Percentiles rank a stretch among this genome's conserved stretches.
Conservation (phyloP, 345 rosid genomes). For the Aquilaria yunnanensis region DNA sequence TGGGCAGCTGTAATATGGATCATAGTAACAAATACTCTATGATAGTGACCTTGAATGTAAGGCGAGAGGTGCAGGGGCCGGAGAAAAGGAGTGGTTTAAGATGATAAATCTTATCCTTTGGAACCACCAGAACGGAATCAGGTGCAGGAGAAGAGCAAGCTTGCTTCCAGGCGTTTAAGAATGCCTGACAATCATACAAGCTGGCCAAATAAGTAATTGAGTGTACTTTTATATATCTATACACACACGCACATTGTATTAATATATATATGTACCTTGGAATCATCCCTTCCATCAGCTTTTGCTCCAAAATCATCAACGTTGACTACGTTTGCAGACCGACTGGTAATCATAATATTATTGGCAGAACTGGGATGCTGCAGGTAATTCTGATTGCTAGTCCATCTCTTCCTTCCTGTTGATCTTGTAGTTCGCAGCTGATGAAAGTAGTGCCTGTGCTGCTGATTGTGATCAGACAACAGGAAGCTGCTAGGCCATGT, state of each 20-base stretch:
- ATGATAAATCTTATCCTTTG: conserved; percentile 39
- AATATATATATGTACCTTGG: conserved; percentile 26
- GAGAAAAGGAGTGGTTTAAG: conserved; percentile 62
- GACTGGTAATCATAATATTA: too few species aligned
- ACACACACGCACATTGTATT: neutral
- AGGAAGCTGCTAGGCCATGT: too few species aligned
- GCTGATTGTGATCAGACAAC: too few species aligned
- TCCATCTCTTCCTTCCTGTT: too few species aligned
- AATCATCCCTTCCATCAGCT: conserved; percentile 51
- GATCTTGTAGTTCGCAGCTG: too few species aligned
- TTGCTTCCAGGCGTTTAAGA: conserved; percentile 47
- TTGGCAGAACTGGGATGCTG: too few species aligned
- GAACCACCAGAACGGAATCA: conserved; percentile 38
- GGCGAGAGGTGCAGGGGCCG: conserved; percentile 69
- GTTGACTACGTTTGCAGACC: conserved; percentile 25
- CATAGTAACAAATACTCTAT: neutral
- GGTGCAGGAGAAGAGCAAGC: conserved; percentile 43
- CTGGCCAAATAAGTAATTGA: neutral
- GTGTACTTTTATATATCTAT: too few species aligned
- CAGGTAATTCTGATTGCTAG: too few species aligned
- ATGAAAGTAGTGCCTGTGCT: too few species aligned
- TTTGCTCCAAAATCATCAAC: conserved; percentile 52
- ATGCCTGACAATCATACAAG: conserved; percentile 34
- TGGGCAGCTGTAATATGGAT: neutral
- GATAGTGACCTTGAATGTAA: conserved; percentile 48